Base-by-base conservation (phyloP, 2,329 filamentous ascomycete species). In the Aspergillus piperis region DNA sequence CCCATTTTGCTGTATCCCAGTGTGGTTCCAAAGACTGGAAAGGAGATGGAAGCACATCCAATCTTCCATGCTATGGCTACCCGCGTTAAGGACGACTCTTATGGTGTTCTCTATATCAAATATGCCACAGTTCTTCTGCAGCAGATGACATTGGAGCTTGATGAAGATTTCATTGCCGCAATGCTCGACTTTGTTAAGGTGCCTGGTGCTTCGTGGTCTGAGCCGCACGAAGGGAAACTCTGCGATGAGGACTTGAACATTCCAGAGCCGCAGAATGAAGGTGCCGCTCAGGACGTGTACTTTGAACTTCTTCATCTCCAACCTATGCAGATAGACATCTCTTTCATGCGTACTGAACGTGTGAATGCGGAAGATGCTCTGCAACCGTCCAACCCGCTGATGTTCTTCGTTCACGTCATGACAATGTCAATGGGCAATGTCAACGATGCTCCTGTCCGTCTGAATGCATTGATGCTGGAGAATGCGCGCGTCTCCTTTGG, bases 381-480 rank as follows among this genome's bases (percentile, higher is more conserved):
- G 50, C 92, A 91, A 13, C 92, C 92, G 1, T 88, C 86, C 44
- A 99, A 96, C 72, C 96, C 96, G 0, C 84, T 99, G 75, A 98
- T 98, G 93, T 99, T 98, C 80, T 93, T 97, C 73, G 88, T 98
- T 75, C 98, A 99, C 72, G 91, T 98, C 67, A 88, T 99, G 82
- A 98, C 96, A 0, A 99, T 99, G 95, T 96, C 95, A 13, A 95
- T 99, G 70, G 95, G 95, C 65, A 99, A 99, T 70, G 92, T 99
- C 81, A 99, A 99, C 70, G 96, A 99, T 77, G 95, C 95, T 6
- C 96, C 95, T 0, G 88, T 99, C 56, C 88, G 92, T 51, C 87
- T 99, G 73, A 99, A 98, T 64, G 92, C 95, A 1, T 81, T 99
- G 23, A 90, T 99, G 80, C 80, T 99, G 23, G 95, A 99, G 76